Conservation (phyloP, 148 eudicot genomes). For the Spergularia bocconei region DNA sequence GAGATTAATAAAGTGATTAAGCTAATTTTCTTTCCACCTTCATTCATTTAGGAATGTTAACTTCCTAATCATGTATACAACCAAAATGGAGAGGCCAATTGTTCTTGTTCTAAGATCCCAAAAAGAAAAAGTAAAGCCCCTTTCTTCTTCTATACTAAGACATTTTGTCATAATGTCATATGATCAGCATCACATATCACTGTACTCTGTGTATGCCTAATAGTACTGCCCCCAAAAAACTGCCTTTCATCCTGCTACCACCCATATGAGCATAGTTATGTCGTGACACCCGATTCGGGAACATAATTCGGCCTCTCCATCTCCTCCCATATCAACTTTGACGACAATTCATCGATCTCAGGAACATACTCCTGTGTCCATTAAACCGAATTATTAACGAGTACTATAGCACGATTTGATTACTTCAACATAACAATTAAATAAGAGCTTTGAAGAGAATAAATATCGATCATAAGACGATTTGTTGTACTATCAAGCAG, state of each 20-base stretch:
- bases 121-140: conserved; percentile 21
- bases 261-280: conserved; percentile 16
- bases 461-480: no score
- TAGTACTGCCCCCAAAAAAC: conserved; percentile 7
- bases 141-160: conserved; percentile 25
- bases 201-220: conserved; percentile 34
- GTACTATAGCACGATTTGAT: conserved; percentile 14
- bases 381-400: not conserved
- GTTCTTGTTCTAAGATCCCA: conserved; percentile 12
- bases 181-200: conserved; percentile 34
- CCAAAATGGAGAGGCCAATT: conserved; percentile 30
- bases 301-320: conserved; percentile 53
- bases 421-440: not conserved
- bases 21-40: conserved; percentile 16
- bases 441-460: not conserved
- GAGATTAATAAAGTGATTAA: not conserved
- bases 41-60: conserved; percentile 10
- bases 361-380: conserved; percentile 76
- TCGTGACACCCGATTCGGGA: conserved; percentile 38
- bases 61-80: conserved; percentile 30
- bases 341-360: conserved; percentile 62
- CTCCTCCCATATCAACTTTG: conserved; percentile 80
- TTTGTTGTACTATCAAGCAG: not conserved
- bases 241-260: conserved; percentile 2
- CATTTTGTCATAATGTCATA: not conserved